Evolutionary conservation across 1,139 yeast species (phyloP), one percentile per base, ranked within the genome.

Genomic region (Taphrina populina): DNA sequence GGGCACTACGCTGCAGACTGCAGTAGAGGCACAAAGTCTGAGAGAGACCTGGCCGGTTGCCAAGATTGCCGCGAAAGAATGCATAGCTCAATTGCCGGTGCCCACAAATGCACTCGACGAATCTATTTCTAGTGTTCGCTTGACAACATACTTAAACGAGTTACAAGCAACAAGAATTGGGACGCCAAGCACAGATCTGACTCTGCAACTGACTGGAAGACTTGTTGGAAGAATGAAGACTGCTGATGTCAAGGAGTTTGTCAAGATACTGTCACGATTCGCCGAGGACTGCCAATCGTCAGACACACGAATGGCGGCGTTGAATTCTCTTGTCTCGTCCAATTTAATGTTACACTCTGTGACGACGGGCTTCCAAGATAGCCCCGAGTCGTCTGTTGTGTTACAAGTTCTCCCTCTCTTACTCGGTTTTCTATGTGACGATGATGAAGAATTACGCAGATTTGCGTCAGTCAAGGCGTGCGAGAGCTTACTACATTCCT

Each of bases 361-460:
- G 23, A 34, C 17, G n/a, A 5, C 1, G 10, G n/a, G 5, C 23
- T n/a, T 17, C n/a, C 10, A 13, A 10, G 10, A 21, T 21, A 17
- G 19, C 6, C 5, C 4, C 3, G 15, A 37, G 5, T 10, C 30
- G 8, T 32, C 33, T 15, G 21, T 34, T n/a, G 11, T 33, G 8
- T 10, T 23, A 2, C 13, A 21, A 4, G 6, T 26, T 30, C 26
- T 34, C 15, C 34, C 52, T 2, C 26, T 33, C 20, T 29, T 26
- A 19, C 32, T 37, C 27, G 35, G 24, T 19, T 20, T 32, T 10
- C 24, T 49, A 32, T 21, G 33, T n/a, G 54, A 49, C 23, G 54
- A 49, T 30, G 54, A 49, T 29, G 54, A 49, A 23, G 54, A 49
- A 10, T 19, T 49, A 5, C 29, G 54, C 11, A 17, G 10, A 4